Evolutionary conservation across 2,329 filamentous ascomycete species (phyloP).

Genomic region (Calonectria pauciramosa): DNA sequence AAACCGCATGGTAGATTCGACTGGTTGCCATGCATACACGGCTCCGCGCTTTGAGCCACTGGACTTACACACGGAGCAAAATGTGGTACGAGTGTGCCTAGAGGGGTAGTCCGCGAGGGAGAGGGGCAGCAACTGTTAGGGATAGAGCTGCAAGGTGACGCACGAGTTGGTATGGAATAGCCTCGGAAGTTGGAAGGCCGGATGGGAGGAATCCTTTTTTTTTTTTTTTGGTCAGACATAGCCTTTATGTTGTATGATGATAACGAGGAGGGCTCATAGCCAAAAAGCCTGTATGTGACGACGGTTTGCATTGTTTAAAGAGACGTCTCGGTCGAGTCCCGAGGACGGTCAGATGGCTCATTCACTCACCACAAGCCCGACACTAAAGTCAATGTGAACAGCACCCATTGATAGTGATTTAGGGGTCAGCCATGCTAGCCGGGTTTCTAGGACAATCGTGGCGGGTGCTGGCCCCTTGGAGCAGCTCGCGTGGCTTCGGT

Average conservation of each 20-base stretch:
- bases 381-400: neutral
- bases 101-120: constrained; percentile 16
- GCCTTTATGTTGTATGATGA: constrained; percentile 18
- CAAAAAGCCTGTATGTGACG: constrained; percentile 24
- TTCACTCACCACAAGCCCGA: neutral
- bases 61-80: neutral
- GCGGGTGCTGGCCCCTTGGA: constrained; percentile 18
- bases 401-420: neutral
- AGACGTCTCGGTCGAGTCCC: constrained; percentile 44
- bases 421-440: neutral
- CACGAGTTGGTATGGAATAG: constrained; percentile 34
- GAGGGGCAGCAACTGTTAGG: constrained; percentile 22
- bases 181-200: constrained; percentile 36
- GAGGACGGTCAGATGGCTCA: constrained; percentile 38
- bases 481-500: constrained; percentile 43
- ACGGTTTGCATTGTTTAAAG: constrained; percentile 28
- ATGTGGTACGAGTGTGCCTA: constrained; percentile 11
- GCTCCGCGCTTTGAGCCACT: neutral
- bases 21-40: neutral
- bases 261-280: constrained; percentile 1
- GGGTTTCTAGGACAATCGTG: constrained; percentile 21
- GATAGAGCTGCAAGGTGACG: constrained; percentile 28
- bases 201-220: constrained; percentile 29
- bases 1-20: neutral
- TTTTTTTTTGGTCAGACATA: constrained; percentile 9